These are phyloP conservation scores for Leccinum imitatum DNA, from an alignment of 768 basidiomycete species.

Conservation along the genomic window DNA sequence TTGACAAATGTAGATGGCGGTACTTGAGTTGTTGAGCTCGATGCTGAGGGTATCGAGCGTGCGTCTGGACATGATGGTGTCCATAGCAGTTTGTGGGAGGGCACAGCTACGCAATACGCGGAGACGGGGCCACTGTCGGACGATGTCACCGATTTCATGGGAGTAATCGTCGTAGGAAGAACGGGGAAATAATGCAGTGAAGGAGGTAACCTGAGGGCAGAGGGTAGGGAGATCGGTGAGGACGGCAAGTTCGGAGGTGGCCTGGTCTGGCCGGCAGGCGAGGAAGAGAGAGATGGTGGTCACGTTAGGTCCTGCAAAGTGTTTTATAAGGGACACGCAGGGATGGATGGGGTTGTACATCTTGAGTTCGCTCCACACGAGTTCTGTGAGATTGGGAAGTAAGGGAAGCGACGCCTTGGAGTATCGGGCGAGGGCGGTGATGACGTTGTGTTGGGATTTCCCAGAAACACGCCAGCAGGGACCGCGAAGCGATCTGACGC, in stretches of 20 bases:
- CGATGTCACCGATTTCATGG: constrained; percentile 25
- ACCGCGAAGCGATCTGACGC: constrained; percentile 24
- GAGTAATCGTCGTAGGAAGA: constrained; percentile 30
- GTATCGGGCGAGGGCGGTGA: constrained; percentile 16
- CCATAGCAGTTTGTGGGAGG: constrained; percentile 23
- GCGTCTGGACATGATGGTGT: constrained; percentile 10
- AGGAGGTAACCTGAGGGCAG: constrained; percentile 29
- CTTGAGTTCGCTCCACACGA: constrained; percentile 27
- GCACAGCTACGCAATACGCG: constrained; percentile 20
- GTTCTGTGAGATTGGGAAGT: constrained; percentile 26
- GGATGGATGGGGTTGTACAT: constrained; percentile 25
- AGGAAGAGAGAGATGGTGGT: constrained; percentile 23
- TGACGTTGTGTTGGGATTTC: constrained; percentile 17
- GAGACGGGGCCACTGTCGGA: constrained; percentile 20
- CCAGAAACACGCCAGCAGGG: constrained; percentile 23
- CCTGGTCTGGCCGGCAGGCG: constrained; percentile 26
- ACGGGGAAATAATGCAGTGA: constrained; percentile 27
- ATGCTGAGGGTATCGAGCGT: constrained; percentile 23
- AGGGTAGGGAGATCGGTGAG: constrained; percentile 19
- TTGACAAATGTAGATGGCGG: constrained; percentile 18
- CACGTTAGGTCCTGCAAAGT: constrained; percentile 24
- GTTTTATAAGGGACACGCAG: constrained; percentile 24
- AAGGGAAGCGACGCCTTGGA: constrained; percentile 18
- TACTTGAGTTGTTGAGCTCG: constrained; percentile 28
- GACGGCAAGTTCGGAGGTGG: constrained; percentile 20